Base-by-base conservation (phyloP, 306 rosid genomes). In the Malus sieversii region DNA sequence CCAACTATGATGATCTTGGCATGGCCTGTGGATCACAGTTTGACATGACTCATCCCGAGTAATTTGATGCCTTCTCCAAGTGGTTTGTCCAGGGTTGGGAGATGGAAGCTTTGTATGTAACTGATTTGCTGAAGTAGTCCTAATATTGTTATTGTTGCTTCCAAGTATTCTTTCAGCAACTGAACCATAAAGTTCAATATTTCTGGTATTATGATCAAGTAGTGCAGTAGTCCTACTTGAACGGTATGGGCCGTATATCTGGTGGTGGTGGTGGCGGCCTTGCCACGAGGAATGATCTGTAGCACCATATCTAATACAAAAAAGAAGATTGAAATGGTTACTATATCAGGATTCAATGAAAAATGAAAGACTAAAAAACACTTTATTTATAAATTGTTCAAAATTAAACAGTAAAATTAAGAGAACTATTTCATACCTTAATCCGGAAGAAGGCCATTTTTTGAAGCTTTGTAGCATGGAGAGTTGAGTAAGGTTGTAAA, bases 401-500 rank as follows among this genome's bases (percentile, higher is more conserved):
- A 75, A 48, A 60, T 60, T 20, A 58, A 33, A 25, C 58, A 52
- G 58, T 29, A 27, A 5, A 5, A 42, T 60, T 16, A 12, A 29
- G 32, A 23, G n/a, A 59, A n/a, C 22, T 7, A 22, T 6, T 42
- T 58, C n/a, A 11, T 77, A 81, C 87, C 87, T 78, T 70, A 70
- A 77, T 66, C 66, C 51, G 30, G 83, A 77, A 77, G 75, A 57
- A 65, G 87, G 72, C 78, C 85, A 81, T 33, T 75, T 80, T 74
- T 75, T 81, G 69, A 81, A 81, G 45, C 78, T 77, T 71, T 81
- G 82, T 20, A 81, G 69, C 85, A 81, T 70, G 80, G 87, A 84
- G 76, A 84, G 78, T 78, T 74, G 87, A 81, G 83, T 78, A 19
- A 81, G 69, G 52, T 75, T 84, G 85, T 84, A 84, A 33, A 81